A percentile compares a stretch with the other conserved stretches of the same genome.
Conservation (phyloP, 176 grass and related monocot genomes). For the Cymbopogon citratus region DNA sequence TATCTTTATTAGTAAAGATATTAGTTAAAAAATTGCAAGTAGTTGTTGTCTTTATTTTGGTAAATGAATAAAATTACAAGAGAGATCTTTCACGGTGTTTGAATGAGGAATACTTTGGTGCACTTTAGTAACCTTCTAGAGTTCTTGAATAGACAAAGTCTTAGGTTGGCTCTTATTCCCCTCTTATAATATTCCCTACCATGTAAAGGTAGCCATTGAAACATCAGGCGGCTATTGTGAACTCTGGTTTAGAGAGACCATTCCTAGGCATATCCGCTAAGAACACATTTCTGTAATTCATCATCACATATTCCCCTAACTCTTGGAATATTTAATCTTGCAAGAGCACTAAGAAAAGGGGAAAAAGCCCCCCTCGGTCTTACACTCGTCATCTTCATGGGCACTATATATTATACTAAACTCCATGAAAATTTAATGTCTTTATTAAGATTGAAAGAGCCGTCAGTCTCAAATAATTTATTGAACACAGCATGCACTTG, state of each 20-base stretch:
- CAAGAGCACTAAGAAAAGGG: background rate
- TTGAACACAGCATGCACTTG: background rate
- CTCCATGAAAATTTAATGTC: background rate
- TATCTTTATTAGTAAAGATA: background rate
- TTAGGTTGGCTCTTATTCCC: background rate
- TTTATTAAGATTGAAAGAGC: background rate
- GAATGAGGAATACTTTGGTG: background rate
- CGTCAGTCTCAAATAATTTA: background rate
- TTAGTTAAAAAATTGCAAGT: background rate
- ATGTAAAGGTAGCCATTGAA: background rate
- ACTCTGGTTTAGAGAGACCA: background rate
- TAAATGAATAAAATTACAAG: background rate
- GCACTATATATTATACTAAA: background rate
- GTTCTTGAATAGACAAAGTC: background rate
- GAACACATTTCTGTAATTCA: background rate
- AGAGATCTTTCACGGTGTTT: background rate
- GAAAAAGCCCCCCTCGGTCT: background rate
- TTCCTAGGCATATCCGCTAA: slow-evolving; percentile 9
- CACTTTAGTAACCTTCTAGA: background rate
- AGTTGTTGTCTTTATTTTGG: background rate
- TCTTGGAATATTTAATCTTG: background rate
- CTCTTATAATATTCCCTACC: background rate
- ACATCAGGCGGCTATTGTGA: background rate
- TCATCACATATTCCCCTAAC: background rate
- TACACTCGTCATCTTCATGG: background rate